Evolutionary conservation across 176 grass and related monocot species (phyloP), one percentile per base, ranked within the genome.

Genomic region (Secale cereale): DNA sequence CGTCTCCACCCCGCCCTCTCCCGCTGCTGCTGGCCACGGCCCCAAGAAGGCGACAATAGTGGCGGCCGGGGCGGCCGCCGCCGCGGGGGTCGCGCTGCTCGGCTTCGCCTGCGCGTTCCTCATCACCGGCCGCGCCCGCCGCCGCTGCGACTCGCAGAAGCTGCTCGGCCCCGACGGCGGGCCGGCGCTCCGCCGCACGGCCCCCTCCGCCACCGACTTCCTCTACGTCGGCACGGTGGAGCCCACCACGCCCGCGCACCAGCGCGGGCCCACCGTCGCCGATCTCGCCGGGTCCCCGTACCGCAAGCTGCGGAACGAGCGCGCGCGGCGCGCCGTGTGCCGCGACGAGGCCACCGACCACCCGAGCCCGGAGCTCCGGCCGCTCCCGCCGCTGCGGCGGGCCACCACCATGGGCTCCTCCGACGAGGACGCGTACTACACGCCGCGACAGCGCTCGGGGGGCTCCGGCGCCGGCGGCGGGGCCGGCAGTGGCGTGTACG

Each of bases 391-490:
- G 25, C 64, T 97, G 78, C 86, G 87, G 25, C 86, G 87, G 60
- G 56, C 73, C 8, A 33, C 86, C 54, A 90, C 85, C 0, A 30
- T 80, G 5, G 91, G 84, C 11, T 97, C 92, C 26, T 94, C 92
- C 3, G 95, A 97, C 68, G 95, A 97, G 50, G 92, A 97, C 15
- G 91, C 91, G 15, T 97, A 94, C 74, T 97, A 94, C 76, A 97
- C 93, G 39, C 95, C 95, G 35, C 82, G 70, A 48, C 89, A 85
- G 63, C 91, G 59, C 9, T 89, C 92, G 22, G 81, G 84, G 20
- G 83, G 79, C 60, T 89, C 87, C 50, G 88, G 88, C 72, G 75
- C 86, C 54, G 86, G 85, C 13, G 84, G 37, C 6, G 85, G 65
- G 59, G 84, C 46, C 68, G 89, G 87, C 66, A 70, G 88, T 33